Conservation (phyloP, 1,284 basidiomycete species). For the Xerocomus amazonicus region DNA sequence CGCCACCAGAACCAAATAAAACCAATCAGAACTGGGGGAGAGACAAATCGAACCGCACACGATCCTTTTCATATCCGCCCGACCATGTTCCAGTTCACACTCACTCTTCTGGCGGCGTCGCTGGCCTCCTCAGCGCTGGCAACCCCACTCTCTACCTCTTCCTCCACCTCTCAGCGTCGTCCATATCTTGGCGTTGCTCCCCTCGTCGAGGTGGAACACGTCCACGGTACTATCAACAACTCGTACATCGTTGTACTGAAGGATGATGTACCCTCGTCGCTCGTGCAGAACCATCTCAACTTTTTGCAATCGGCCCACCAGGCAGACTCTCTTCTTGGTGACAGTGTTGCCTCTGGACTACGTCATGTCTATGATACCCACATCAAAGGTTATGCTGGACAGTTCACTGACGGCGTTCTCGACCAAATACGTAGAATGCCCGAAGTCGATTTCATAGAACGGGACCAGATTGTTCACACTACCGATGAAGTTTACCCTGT, state of each 20-base stretch:
- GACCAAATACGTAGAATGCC: conserved; percentile 82
- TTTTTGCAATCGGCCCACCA: conserved; percentile 60
- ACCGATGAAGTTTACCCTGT: conserved; percentile 48
- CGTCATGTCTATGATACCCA: conserved; percentile 71
- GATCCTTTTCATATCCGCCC: conserved; percentile 13
- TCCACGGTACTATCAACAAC: conserved; percentile 75
- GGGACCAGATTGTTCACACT: conserved; percentile 84
- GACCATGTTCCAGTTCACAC: conserved; percentile 40
- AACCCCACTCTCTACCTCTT: conserved; percentile 65
- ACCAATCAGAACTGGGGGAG: conserved; percentile 18
- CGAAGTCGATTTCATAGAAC: conserved; percentile 92
- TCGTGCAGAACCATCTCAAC: conserved; percentile 72
- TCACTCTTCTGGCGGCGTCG: conserved; percentile 42
- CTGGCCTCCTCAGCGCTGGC: conserved; percentile 40
- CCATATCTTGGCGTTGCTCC: conserved; percentile 56
- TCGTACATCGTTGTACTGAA: conserved; percentile 91
- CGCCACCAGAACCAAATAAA: conserved; percentile 33
- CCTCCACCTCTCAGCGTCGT: conserved; percentile 40
- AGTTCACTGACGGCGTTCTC: conserved; percentile 73
- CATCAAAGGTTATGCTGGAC: conserved; percentile 82
- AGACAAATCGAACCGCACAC: conserved; percentile 18
- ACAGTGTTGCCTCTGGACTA: conserved; percentile 50
- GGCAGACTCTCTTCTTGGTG: conserved; percentile 45
- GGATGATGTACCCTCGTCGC: conserved; percentile 53
- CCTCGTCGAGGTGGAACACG: conserved; percentile 51